Evolutionary conservation across 2,329 filamentous ascomycete species (phyloP).

Genomic region (Neonectria ditissima): DNA sequence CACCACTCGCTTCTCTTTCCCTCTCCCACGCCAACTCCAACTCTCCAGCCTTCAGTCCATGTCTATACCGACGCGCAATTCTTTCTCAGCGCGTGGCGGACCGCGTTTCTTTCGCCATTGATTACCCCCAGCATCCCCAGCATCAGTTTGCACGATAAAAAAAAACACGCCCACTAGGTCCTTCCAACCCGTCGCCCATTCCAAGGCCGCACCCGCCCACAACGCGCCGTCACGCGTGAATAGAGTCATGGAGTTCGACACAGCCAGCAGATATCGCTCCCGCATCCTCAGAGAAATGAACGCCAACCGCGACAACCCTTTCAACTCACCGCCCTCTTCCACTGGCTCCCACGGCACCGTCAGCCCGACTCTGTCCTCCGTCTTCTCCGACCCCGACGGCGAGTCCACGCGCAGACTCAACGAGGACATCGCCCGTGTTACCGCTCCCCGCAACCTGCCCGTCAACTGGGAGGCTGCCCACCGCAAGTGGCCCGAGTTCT

Average conservation of each 20-base stretch:
- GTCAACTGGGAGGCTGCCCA: constrained; percentile 60
- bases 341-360: constrained; percentile 69
- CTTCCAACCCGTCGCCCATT: constrained; percentile 31
- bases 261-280: constrained; percentile 57
- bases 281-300: constrained; percentile 65
- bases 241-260: constrained; percentile 57
- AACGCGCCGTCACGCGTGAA: constrained; percentile 41
- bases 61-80: constrained; percentile 31
- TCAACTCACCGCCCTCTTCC: constrained; percentile 69
- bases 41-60: constrained; percentile 26
- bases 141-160: constrained; percentile 22
- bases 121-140: constrained; percentile 25
- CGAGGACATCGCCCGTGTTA: constrained; percentile 60
- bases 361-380: constrained; percentile 64
- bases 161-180: constrained; percentile 40
- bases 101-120: constrained; percentile 36
- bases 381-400: constrained; percentile 65
- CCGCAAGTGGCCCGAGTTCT: constrained; percentile 66
- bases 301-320: constrained; percentile 65
- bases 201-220: constrained; percentile 36
- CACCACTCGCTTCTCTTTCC: constrained; percentile 35
- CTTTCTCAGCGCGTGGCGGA: constrained; percentile 30
- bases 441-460: constrained; percentile 53
- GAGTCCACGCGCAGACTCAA: constrained; percentile 65
- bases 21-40: constrained; percentile 26